Percentiles rank a stretch among this genome's conserved stretches.
Conservation (phyloP, 805 yeast species). For the Kazachstania bromeliacearum region DNA sequence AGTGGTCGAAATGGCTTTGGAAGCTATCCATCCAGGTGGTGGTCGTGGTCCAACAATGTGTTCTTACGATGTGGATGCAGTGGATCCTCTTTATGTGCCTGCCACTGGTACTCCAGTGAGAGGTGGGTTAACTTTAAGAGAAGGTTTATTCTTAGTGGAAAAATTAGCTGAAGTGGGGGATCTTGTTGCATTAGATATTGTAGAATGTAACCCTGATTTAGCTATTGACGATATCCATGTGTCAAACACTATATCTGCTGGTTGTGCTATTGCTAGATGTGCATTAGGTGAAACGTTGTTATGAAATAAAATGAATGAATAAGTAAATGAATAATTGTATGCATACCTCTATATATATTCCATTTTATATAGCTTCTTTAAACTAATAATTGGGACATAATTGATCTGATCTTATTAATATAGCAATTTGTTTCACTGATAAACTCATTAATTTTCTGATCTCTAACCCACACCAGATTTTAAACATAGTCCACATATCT, state of each 20-base stretch:
- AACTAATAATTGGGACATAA: constrained; percentile 51
- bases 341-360: not conserved
- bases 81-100: constrained; percentile 89
- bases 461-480: constrained; percentile 86
- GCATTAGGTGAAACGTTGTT: constrained; percentile 84
- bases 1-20: constrained; percentile 87
- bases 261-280: constrained; percentile 85
- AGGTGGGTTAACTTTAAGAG: constrained; percentile 91
- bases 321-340: not conserved
- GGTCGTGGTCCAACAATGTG: constrained; percentile 71
- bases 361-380: not conserved
- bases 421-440: constrained; percentile 61
- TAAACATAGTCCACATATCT: constrained; percentile 68
- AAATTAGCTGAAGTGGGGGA: constrained; percentile 87
- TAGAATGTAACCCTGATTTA: constrained; percentile 85
- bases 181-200: constrained; percentile 79
- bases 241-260: constrained; percentile 78
- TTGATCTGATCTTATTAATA: constrained; percentile 53
- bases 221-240: constrained; percentile 71
- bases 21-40: constrained; percentile 61
- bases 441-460: constrained; percentile 78
- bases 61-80: constrained; percentile 93
- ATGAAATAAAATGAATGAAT: constrained; percentile 1
- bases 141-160: constrained; percentile 86
- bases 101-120: constrained; percentile 98